Conservation (phyloP, 176 grass and related monocot species). For the Canna indica region DNA sequence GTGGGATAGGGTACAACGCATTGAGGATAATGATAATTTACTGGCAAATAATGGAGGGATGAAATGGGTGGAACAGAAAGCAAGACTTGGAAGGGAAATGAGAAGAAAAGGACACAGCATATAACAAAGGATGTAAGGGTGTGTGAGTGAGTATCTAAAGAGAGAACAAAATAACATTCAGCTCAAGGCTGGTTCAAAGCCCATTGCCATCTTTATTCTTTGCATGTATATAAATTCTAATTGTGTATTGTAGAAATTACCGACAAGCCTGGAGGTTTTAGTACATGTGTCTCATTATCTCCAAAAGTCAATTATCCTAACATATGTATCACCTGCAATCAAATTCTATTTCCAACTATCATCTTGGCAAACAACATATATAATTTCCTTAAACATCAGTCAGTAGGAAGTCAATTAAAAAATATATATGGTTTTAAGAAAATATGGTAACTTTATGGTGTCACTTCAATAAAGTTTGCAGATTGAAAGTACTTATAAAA, state of each 20-base stretch:
- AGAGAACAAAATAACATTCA: too few relatives aligned
- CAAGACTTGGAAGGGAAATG: too few relatives aligned
- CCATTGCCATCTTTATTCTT: too few relatives aligned
- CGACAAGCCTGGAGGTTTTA: neutral
- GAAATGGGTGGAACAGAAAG: too few relatives aligned
- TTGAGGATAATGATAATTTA: too few relatives aligned
- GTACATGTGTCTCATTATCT: neutral
- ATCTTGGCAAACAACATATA: neutral
- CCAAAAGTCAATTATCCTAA: neutral
- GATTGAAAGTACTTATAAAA: neutral
- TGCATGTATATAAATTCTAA: too few relatives aligned
- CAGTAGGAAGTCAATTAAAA: neutral
- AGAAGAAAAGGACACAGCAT: too few relatives aligned
- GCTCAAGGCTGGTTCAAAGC: too few relatives aligned
- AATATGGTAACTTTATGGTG: neutral
- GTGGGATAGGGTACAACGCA: too few relatives aligned
- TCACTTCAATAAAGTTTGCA: neutral
- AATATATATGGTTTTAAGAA: neutral
- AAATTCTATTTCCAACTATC: neutral
- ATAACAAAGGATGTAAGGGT: too few relatives aligned
- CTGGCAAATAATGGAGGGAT: too few relatives aligned
- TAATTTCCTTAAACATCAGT: neutral
- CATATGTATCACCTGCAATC: neutral
- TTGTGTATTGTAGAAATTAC: neutral
- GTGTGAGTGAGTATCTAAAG: too few relatives aligned